Conservation (phyloP, 176 grass and related monocot species). For the Cenchrus americanus region DNA sequence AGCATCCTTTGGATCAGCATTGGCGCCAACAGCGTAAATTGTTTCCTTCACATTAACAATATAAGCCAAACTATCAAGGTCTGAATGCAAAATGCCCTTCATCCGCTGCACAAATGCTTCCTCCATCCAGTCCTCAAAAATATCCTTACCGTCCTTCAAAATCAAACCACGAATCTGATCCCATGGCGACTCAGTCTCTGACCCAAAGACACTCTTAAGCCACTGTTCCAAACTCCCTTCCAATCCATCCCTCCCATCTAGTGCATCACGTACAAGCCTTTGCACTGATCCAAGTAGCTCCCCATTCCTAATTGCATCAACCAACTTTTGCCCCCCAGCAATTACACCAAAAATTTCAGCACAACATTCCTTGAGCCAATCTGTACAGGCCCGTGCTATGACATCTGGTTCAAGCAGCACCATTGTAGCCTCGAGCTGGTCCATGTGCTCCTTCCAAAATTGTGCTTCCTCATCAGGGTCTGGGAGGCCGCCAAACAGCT, state of each 20-base stretch:
- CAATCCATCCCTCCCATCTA: slow-evolving; percentile 71
- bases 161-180: slow-evolving; percentile 83
- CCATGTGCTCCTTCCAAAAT: slow-evolving; percentile 85
- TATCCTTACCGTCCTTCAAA: slow-evolving; percentile 83
- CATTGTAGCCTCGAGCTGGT: slow-evolving; percentile 86
- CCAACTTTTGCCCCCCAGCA: slow-evolving; percentile 55
- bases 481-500: slow-evolving; percentile 88
- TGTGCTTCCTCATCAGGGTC: slow-evolving; percentile 83
- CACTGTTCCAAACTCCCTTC: slow-evolving; percentile 89
- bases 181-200: slow-evolving; percentile 93
- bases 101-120: slow-evolving; percentile 75
- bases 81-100: slow-evolving; percentile 85
- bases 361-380: slow-evolving; percentile 81
- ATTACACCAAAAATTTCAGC: slow-evolving; percentile 71
- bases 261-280: slow-evolving; percentile 63
- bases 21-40: slow-evolving; percentile 60
- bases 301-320: slow-evolving; percentile 71
- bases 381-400: slow-evolving; percentile 63
- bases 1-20: slow-evolving; percentile 47
- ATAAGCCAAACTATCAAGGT: slow-evolving; percentile 63
- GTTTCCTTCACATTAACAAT: slow-evolving; percentile 70
- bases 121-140: slow-evolving; percentile 92
- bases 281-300: slow-evolving; percentile 67
- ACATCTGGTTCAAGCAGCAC: slow-evolving; percentile 68
- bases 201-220: slow-evolving; percentile 91